Base-by-base conservation (phyloP, 306 rosid species). In the Pterocarpus santalinus region DNA sequence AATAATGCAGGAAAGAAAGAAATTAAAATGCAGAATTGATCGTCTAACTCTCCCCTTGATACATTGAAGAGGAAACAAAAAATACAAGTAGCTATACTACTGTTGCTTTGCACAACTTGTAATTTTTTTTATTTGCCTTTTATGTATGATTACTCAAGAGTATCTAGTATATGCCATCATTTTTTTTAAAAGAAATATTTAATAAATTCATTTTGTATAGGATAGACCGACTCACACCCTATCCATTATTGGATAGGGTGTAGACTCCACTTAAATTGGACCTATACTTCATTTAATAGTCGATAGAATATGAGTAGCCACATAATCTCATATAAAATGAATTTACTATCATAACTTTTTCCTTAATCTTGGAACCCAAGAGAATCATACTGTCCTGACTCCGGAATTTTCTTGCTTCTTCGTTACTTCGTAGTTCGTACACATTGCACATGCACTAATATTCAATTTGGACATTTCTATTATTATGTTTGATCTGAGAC, bases 401-500 rank as follows among this genome's bases (percentile, higher is more conserved):
- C 30, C 9, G 1, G 61, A 57, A 39, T 63, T 80, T 70, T 72
- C 74, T 58, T 60, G 77, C 83, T 81, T 56, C 68, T 85, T 80
- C 72, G 76, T 75, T 80, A 43, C 67, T 85, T 80, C 72, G 28
- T 22, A 22, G 28, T 22, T 22, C 28, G 77, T 76, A 58, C 67
- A 65, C 68, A 56, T 46, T 70, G 80, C 88, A 85, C 86, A 81
- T 85, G 86, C 81, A 61, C 65, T 65, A 1, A 72, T 38, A 38
- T 47, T 56, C 64, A 81, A 77, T 71, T 76, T 85, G 82, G 55
- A 71, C 78, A 76, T 55, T 73, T 72, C 58, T 51, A 81, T 81
- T 57, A 77, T 81, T 76, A 69, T 80, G 52, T 80, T 84, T 44
- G 61, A 72, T 71, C 49, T 68, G 81, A 62, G 84, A 84, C 63